Evolutionary conservation across 306 rosid species (phyloP).

Genomic region (Medicago truncatula): MtrunA17r5.0-ANR NC_053049.1:633501-634000

Average conservation of each 20-base stretch:
- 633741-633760: not conserved
- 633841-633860: not conserved
- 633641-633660: no score
- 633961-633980: conserved; percentile 9
- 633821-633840: conserved; percentile 9
- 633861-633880: not conserved
- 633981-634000: conserved; percentile 13
- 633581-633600: no score
- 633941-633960: conserved; percentile 20
- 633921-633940: conserved; percentile 30
- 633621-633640: no score
- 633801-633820: conserved; percentile 11
- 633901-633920: not conserved
- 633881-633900: not conserved
- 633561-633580: no score
- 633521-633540: no score
- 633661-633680: no score
- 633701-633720: not conserved
- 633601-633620: no score
- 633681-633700: not conserved
- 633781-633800: not conserved
- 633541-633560: no score
- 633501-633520: no score
- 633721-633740: not conserved
- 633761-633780: no score